phyloP scores from a whole-genome alignment of 352 stramenopile species.

The Pythium phragmitis region DNA sequence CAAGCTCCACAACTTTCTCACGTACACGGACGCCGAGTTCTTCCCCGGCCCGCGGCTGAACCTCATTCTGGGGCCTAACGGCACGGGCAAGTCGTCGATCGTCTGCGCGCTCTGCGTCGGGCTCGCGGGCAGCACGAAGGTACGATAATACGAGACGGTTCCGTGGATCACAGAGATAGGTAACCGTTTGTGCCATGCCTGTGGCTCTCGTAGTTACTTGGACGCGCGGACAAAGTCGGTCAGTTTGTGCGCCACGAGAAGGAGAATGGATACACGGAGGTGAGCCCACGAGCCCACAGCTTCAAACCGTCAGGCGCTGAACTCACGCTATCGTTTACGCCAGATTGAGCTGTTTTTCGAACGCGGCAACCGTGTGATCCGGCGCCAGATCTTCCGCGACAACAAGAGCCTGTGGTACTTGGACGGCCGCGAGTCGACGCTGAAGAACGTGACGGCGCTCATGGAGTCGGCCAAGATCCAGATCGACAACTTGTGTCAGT shows the following conservation, averaged over 20 bases:
- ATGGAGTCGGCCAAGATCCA: slow-evolving; percentile 92
- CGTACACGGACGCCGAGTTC: slow-evolving; percentile 90
- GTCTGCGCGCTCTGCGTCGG: slow-evolving; percentile 97
- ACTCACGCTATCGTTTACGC: slow-evolving; percentile 7
- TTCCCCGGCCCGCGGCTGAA: slow-evolving; percentile 94
- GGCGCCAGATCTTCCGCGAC: slow-evolving; percentile 90
- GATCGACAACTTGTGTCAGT: slow-evolving; percentile 99
- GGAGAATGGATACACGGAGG: slow-evolving; percentile 81
- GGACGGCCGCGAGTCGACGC: slow-evolving; percentile 62
- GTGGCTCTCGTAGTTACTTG: slow-evolving; percentile 67
- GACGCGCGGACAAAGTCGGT: slow-evolving; percentile 91
- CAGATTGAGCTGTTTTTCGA: slow-evolving; percentile 95
- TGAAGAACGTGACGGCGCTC: slow-evolving; percentile 71
- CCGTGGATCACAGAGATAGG: not conserved
- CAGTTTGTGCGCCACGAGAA: slow-evolving; percentile 91
- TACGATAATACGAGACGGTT: slow-evolving; percentile 25
- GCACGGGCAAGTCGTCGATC: slow-evolving; percentile 93
- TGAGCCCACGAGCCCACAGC: slow-evolving; percentile 2
- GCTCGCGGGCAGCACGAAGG: slow-evolving; percentile 92
- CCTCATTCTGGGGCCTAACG: slow-evolving; percentile 97
- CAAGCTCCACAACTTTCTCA: slow-evolving; percentile 94
- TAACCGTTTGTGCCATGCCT: not conserved
- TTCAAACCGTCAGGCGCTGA: too few species aligned
- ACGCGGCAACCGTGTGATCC: slow-evolving; percentile 78
- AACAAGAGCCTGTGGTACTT: slow-evolving; percentile 86